Evolutionary conservation across 176 grass and related monocot genomes (phyloP), one percentile per base, ranked within the genome.

Genomic region (Neostapfia colusana): DNA sequence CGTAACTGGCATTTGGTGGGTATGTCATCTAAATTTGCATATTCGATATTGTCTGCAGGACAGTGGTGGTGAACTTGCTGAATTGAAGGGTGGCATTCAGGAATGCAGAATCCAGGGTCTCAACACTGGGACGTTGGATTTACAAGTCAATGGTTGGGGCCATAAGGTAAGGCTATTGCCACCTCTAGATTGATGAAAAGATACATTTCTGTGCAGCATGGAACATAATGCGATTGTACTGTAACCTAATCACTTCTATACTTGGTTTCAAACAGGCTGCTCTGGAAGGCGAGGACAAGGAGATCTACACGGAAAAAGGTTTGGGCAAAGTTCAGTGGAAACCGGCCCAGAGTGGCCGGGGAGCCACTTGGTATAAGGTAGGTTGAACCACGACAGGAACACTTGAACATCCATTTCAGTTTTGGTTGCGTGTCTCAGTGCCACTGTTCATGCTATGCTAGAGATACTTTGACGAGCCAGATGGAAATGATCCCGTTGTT

Each of bases 101-200:
- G 78, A 79, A 3, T 85, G 76, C 28, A 35, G 20, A 54, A 77
- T 97, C 66, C 91, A 90, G 83, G 95, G 95, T 79, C 95, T 97
- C 57, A 97, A 93, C 55, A 93, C 91, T 24, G 95, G 95, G 20
- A 97, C 95, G 11, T 76, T 97, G 74, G 95, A 97, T 74, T 83
- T 97, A 46, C 81, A 81, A 38, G 49, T 23, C 14, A 97, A 85
- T 43, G 75, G 85, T 2, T 97, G 95, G 95, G 91, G 86, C 61
- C 91, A 97, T 83, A 70, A 89, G 86, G 95, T 97, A 87, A 65
- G 11, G 49, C 3, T 89, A 42, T 81, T 75, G 64, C 34, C 20
- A 31, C 31, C 31, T 31, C 72, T 58, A 39, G 6, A 40, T 63
- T 70, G 26, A 39, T 24, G 43, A 82, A 60, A 58, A 35, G 12